Base-by-base conservation (phyloP, 192 early-diverging fungal genomes). In the Backusella sp. region DNA sequence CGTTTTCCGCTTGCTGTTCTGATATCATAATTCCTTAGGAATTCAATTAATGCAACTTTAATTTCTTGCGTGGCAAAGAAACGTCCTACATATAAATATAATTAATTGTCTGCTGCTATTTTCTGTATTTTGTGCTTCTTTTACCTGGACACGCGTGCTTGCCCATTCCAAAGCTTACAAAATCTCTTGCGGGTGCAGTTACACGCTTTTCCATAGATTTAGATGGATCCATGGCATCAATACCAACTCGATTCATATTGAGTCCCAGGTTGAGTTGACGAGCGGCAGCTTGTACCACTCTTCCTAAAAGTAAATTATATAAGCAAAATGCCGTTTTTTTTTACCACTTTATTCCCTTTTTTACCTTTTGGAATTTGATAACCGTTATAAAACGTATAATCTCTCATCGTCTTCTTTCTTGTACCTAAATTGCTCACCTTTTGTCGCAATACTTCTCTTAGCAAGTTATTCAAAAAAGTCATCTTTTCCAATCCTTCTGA, bases 31-130 rank as follows among this genome's bases (percentile, higher is more conserved):
- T 76, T 42, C 8, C 39, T 30, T 9, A 76, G 19, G n/a, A 80
- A 32, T 15, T 66, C 37, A 11, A 76, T 66, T 5, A 75, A 49
- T 4, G 73, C 35, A 34, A 80, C 30, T 46, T 80, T 76, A 56
- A 80, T 80, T 72, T 80, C 74, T 19, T 76, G 75, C 2, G 76
- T 28, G 6, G 79, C 79, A 67, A 80, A 80, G 65, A 76, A 80
- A 12, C 79, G 59, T 23, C 21, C 56, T 62, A 62, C 23, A 32
- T 62, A 62, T 62, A 62, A 12, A 28, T 62, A 4, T 3, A 14
- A 14, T 26, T 28, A 28, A 28, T n/a, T 9, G 26, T 0, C 4
- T 23, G 32, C 53, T 11, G 8, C 53, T 26, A 2, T 28, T 30
- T 26, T 59, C 28, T 62, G 4, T 2, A 32, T 62, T 26, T 62